Percentiles rank a stretch among this genome's conserved stretches.
These are phyloP conservation scores for Calocybe cyanea DNA, from an alignment of 768 basidiomycete species.

Conservation along the genomic window DNA sequence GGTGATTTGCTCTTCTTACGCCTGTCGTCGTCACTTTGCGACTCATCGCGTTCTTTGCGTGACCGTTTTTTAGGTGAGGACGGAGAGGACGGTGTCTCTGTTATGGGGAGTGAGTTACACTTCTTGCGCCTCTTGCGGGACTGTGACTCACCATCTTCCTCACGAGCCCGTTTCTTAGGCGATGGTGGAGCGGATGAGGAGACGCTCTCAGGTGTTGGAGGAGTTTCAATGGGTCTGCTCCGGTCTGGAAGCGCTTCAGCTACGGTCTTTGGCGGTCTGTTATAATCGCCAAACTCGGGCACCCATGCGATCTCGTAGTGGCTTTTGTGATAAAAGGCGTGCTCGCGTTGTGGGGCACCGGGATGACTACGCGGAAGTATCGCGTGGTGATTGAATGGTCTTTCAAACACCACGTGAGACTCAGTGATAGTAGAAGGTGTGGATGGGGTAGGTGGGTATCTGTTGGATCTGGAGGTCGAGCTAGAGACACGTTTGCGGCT, in stretches of 20 bases:
- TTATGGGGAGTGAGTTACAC: no score
- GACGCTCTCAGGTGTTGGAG: no score
- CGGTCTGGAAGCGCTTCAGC: slow-evolving; percentile 1
- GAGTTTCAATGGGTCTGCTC: no score
- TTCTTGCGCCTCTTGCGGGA: no score
- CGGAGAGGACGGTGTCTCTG: no score
- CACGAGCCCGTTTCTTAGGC: neutral
- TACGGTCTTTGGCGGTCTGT: slow-evolving; percentile 6
- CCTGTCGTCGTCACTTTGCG: no score
- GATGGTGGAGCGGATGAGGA: no score
- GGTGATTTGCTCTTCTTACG: no score
- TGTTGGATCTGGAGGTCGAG: no score
- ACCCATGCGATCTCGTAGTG: slow-evolving; percentile 14
- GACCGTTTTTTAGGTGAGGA: no score
- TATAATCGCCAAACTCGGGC: slow-evolving; percentile 11
- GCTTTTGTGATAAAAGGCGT: slow-evolving; percentile 7
- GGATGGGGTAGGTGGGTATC: neutral
- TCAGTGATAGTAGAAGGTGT: neutral
- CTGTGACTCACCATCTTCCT: no score
- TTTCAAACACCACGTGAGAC: neutral
- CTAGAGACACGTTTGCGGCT: neutral
- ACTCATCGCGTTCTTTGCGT: no score
- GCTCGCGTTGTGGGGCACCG: neutral
- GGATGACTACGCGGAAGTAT: slow-evolving; percentile 3
- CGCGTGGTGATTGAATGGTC: slow-evolving; percentile 13